Percentiles rank a stretch among this genome's conserved stretches.
Conservation (phyloP, 2,329 filamentous ascomycete species). For the Exserohilum rostratum region DNA sequence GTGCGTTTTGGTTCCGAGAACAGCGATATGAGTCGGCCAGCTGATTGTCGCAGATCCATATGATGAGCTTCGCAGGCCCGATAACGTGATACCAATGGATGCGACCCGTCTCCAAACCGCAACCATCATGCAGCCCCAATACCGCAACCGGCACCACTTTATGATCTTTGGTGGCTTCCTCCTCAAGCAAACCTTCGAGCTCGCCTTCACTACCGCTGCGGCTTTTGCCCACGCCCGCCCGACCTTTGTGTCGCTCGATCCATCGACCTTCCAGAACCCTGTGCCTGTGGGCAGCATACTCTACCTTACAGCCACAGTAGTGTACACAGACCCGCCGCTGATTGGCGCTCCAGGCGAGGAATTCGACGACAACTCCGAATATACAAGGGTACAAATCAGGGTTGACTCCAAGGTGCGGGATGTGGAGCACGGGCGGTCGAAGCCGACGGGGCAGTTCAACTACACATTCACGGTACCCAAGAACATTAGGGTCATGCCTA, state of each 20-base stretch:
- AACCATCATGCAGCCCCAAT: constrained; percentile 77
- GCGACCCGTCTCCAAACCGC: constrained; percentile 68
- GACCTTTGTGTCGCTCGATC: constrained; percentile 74
- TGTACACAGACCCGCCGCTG: constrained; percentile 70
- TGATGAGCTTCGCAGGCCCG: constrained; percentile 59
- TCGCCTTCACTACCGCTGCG: constrained; percentile 76
- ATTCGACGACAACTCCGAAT: constrained; percentile 46
- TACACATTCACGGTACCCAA: constrained; percentile 72
- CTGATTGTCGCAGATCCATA: constrained; percentile 56
- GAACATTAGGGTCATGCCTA: constrained; percentile 69
- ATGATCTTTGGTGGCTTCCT: constrained; percentile 82
- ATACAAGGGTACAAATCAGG: constrained; percentile 71
- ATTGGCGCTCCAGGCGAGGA: constrained; percentile 49
- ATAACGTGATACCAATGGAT: constrained; percentile 67
- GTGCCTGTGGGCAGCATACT: constrained; percentile 77
- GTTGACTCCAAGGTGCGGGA: constrained; percentile 75
- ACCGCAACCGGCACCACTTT: constrained; percentile 72
- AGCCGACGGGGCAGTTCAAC: constrained; percentile 75
- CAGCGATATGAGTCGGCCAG: not conserved
- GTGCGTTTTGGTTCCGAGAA: constrained; percentile 37
- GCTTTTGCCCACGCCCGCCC: constrained; percentile 72
- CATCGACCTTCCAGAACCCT: constrained; percentile 75
- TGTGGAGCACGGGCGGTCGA: constrained; percentile 71
- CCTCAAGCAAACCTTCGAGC: constrained; percentile 75
- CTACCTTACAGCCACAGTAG: constrained; percentile 73